Percentiles rank a stretch among this genome's conserved stretches.
Conservation (phyloP, 1,284 basidiomycete genomes). For the Puccinia novopanici region DNA sequence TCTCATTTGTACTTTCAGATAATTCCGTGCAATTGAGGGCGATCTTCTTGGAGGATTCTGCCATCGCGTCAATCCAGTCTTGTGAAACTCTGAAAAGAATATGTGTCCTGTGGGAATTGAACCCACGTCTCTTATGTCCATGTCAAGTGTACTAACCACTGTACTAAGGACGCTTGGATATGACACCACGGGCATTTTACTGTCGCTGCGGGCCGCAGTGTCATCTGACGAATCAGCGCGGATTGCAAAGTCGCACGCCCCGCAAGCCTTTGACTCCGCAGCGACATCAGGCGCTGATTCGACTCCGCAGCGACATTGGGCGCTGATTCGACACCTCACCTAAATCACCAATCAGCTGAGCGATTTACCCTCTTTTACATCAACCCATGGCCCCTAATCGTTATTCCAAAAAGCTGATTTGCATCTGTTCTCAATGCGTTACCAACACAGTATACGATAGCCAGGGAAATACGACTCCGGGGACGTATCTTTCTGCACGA, state of each 20-base stretch:
- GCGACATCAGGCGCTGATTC: not conserved
- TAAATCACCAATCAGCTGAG: not conserved
- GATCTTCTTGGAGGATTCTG: too few relatives aligned
- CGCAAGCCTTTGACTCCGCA: not conserved
- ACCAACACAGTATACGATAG: not conserved
- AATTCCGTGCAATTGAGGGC: too few relatives aligned
- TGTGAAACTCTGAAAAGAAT: too few relatives aligned
- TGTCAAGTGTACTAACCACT: too few relatives aligned
- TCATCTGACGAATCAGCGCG: not conserved
- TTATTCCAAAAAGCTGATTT: not conserved
- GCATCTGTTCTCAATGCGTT: slow-evolving; percentile 7
- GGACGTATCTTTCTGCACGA: slow-evolving; percentile 1
- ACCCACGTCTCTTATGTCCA: too few relatives aligned
- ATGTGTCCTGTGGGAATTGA: too few relatives aligned
- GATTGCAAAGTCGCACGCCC: not conserved
- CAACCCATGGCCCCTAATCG: not conserved
- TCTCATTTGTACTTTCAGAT: too few relatives aligned
- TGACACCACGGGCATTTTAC: slow-evolving; percentile 16
- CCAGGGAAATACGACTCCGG: not conserved
- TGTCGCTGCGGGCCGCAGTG: slow-evolving; percentile 25
- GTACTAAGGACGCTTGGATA: too few relatives aligned
- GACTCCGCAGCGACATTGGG: too few relatives aligned
- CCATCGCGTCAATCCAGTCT: too few relatives aligned
- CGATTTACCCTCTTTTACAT: not conserved
- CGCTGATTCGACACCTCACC: too few relatives aligned